Evolutionary conservation across 768 basidiomycete species (phyloP).

Genomic region (Kwoniella sp.): DNA sequence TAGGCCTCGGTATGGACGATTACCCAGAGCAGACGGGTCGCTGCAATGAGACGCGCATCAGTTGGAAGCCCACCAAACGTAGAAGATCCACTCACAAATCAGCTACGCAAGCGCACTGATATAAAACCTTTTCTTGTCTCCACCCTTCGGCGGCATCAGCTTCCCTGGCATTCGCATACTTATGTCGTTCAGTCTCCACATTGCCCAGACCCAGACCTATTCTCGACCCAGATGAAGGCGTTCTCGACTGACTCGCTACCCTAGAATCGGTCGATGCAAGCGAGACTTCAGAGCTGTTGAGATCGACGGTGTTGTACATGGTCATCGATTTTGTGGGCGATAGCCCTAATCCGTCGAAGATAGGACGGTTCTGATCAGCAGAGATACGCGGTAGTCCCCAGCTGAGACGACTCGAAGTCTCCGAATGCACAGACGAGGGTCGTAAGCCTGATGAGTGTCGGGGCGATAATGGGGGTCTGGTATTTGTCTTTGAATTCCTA

Average conservation of each 20-base stretch:
- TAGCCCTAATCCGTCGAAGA: conserved; percentile 34
- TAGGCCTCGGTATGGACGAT: conserved; percentile 48
- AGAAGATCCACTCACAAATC: conserved; percentile 54
- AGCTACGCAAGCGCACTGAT: conserved; percentile 56
- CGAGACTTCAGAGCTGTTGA: conserved; percentile 19
- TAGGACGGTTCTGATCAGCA: conserved; percentile 10
- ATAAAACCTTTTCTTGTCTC: conserved; percentile 46
- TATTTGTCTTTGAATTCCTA: not conserved
- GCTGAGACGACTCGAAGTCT: conserved; percentile 19
- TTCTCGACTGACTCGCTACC: not conserved
- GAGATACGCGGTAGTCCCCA: conserved; percentile 34
- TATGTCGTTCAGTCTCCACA: not conserved
- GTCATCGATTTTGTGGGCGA: conserved; percentile 25
- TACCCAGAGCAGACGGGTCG: conserved; percentile 30
- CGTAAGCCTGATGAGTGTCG: conserved; percentile 13
- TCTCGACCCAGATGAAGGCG: conserved; percentile 1
- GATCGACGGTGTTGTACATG: conserved; percentile 9
- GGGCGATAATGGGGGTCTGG: conserved; percentile 9
- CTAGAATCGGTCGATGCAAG: conserved; percentile 13
- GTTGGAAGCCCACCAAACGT: no score
- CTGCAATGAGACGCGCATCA: conserved; percentile 30
- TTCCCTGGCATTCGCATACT: conserved; percentile 4
- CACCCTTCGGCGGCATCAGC: conserved; percentile 48
- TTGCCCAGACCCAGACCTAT: conserved; percentile 18
- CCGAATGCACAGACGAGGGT: conserved; percentile 17